Evolutionary conservation across 176 grass and related monocot species (phyloP).

Genomic region (Saccharum officinarum): DNA sequence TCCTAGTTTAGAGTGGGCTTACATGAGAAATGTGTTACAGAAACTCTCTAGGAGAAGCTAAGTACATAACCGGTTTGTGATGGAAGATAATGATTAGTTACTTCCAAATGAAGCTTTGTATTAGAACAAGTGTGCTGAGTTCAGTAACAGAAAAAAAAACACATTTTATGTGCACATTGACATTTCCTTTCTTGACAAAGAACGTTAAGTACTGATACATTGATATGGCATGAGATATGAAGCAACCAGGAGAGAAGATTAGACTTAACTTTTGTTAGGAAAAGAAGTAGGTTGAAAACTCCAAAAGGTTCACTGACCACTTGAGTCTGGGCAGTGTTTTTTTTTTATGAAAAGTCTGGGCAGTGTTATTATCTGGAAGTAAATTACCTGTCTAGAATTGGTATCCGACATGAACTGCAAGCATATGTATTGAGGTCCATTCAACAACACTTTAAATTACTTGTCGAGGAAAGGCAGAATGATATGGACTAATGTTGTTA

Average conservation of each 20-base stretch:
- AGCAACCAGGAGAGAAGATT: background rate
- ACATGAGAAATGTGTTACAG: slow-evolving; percentile 8
- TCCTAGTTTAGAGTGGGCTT: background rate
- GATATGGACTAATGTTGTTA: background rate
- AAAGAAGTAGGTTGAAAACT: background rate
- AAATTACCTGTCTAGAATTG: background rate
- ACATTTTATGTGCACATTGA: background rate
- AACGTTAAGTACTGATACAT: background rate
- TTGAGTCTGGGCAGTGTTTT: background rate
- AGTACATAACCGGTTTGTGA: background rate
- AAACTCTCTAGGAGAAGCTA: background rate
- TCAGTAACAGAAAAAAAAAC: background rate
- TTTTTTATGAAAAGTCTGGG: background rate
- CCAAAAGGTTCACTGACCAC: background rate
- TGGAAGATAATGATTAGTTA: background rate
- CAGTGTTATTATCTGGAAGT: background rate
- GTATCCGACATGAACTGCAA: background rate
- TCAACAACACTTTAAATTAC: background rate
- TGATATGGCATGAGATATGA: background rate
- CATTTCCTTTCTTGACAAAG: background rate
- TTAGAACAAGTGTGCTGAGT: background rate
- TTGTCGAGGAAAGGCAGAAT: background rate
- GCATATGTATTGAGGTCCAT: background rate
- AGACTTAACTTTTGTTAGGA: background rate
- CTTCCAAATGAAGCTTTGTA: background rate